These are phyloP conservation scores for Ulmus americana DNA, from an alignment of 331 rosid genomes.

Conservation along the genomic window DNA sequence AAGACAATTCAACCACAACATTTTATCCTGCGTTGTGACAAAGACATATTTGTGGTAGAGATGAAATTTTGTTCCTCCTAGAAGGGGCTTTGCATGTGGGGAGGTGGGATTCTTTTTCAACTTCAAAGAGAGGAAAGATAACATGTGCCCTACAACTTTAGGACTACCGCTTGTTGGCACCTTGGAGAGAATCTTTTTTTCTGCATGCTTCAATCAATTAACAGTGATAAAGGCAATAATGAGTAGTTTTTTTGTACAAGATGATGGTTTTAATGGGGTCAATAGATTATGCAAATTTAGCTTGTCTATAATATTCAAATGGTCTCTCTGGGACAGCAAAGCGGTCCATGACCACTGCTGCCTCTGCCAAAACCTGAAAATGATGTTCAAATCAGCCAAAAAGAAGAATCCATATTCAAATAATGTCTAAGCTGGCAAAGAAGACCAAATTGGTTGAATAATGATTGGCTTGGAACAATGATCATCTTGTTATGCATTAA, in stretches of 20 bases:
- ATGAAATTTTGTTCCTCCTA: conserved; percentile 10
- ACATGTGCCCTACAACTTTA: conserved; percentile 25
- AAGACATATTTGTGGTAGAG: conserved; percentile 13
- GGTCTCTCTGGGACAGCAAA: not conserved
- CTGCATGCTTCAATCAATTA: conserved; percentile 17
- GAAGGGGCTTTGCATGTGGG: conserved; percentile 29
- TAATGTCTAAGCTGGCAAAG: conserved; percentile 32
- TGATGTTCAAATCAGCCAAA: not conserved
- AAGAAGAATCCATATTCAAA: not conserved
- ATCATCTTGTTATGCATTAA: not conserved
- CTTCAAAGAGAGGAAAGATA: conserved; percentile 1
- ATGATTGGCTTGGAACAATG: not conserved
- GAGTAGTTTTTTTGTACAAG: conserved; percentile 9
- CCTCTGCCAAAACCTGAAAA: not conserved
- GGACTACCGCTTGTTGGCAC: conserved; percentile 21
- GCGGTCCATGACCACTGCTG: not conserved
- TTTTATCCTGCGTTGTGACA: conserved; percentile 22
- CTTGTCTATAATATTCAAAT: conserved; percentile 21
- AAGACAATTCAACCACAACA: conserved; percentile 25
- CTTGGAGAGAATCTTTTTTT: conserved; percentile 8
- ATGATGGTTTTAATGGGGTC: conserved; percentile 23
- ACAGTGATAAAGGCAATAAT: conserved; percentile 21
- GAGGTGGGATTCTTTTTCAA: conserved; percentile 4
- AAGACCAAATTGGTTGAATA: conserved; percentile 24
- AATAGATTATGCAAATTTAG: conserved; percentile 25